Evolutionary conservation across 768 basidiomycete species (phyloP), one percentile per base, ranked within the genome.

Genomic region (Lactifluus volemus): DNA sequence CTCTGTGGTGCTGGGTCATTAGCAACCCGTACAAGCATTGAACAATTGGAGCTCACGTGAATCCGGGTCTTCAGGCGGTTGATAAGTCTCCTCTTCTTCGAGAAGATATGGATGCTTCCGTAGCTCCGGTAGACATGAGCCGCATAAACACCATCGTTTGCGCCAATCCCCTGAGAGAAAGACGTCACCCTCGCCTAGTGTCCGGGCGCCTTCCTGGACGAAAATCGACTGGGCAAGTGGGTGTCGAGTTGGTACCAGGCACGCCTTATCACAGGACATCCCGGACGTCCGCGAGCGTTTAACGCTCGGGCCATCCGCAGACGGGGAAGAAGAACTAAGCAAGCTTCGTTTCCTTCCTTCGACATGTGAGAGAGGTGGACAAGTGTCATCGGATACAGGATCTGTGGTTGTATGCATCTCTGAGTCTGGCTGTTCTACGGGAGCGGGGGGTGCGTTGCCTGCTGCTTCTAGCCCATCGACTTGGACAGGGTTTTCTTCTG

Each of bases 41-140:
- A 25, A 44, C 36, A n/a, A 15, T n/a, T 11, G n/a, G 44, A 11
- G 58, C 71, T 44, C 54, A 84, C 90, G 84, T 63, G 84, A 89
- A 69, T 93, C 91, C 10, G 91, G 90, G 71, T 92, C 91, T 67
- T 89, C 84, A 4, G 90, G 91, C 1, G 88, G 89, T 69, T 90
- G 87, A 63, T 89, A 92, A 0, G 85, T 89, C 45, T 89, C 88
- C 64, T 92, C 91, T 70, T 88, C 88, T 63, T 87, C 79, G 11
- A 89, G 71, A 25, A 92, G 75, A 71, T 79, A 91, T 30, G 81
- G 76, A 67, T 81, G 74, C 15, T 73, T 71, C 67, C 80, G 73
- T 45, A 92, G 73, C 7, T 75, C 76, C 0, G 79, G 74, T 5
- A 81, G 70, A 72, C 89, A 92, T 86, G 74, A 72, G 56, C 73